Base-by-base conservation (phyloP, 2,329 filamentous ascomycete species). In the Knufia fluminis region DNA sequence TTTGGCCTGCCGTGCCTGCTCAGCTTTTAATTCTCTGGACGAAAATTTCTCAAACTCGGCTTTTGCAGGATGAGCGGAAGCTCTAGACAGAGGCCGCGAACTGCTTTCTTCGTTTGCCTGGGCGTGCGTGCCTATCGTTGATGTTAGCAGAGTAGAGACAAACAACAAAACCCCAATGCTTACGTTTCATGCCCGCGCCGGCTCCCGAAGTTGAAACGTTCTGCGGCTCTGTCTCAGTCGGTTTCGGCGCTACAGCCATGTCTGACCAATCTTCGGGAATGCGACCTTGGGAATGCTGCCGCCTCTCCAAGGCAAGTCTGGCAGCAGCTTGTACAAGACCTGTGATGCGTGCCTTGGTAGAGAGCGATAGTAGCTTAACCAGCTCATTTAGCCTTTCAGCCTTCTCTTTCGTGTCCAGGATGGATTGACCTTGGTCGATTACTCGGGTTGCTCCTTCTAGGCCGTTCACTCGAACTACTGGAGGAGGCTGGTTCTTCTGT, bases 361-460 rank as follows among this genome's bases (percentile, higher is more conserved):
- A 86, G 50, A 96, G 76, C 4, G 88, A 92, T 51, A 96, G 65
- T 14, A 96, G 73, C 22, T 86, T 85, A 39, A 96, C 69, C 57
- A 96, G 85, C 53, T 95, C 89, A 12, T 85, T 83, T 28, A 95
- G 71, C 48, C 78, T 81, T 1, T 86, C 80, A 38, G 68, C 68
- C 43, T 71, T 68, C 39, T 89, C 85, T 24, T 52, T 52, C 17
- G 67, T 64, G 31, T 84, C 80, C 0, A 92, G 78, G 32, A 94
- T 78, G 48, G 85, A 87, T 17, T 80, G 79, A 1, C 82, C 82
- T 12, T 73, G 75, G 1, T 82, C 82, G 36, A 77, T 68, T 2
- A 86, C 74, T 20, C 83, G 67, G 10, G 78, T 74, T 26, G 78
- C 72, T 3, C 75, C 78, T 58, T 88, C 80, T 0, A 80, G 76